Conservation (phyloP, 2,329 filamentous ascomycete species). For the Fusarium aywerte region DNA sequence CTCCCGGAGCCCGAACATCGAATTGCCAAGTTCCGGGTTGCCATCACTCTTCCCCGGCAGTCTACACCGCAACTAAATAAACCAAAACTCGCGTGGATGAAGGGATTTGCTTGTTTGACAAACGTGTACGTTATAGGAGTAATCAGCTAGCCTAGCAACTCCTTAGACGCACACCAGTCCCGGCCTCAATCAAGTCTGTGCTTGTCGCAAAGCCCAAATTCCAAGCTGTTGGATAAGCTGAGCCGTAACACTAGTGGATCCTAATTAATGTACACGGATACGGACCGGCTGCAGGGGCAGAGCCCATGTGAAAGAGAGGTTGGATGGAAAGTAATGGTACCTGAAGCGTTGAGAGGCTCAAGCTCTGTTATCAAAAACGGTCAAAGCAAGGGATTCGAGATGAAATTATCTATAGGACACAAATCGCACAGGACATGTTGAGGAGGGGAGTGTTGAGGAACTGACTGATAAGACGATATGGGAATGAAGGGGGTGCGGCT, state of each 20-base stretch:
- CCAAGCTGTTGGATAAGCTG: conserved; percentile 36
- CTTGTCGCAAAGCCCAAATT: conserved; percentile 36
- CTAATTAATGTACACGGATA: conserved; percentile 20
- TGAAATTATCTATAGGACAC: conserved; percentile 1
- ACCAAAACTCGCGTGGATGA: conserved; percentile 9
- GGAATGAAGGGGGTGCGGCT: conserved; percentile 28
- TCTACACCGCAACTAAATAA: conserved; percentile 36
- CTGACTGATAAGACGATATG: conserved; percentile 24
- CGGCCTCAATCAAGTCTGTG: conserved; percentile 29
- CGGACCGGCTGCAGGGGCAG: conserved; percentile 10
- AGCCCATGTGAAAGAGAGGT: conserved; percentile 33
- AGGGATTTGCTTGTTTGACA: conserved; percentile 23
- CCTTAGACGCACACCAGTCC: conserved; percentile 6
- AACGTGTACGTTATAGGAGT: not conserved
- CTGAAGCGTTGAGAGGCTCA: conserved; percentile 8
- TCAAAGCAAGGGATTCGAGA: conserved; percentile 10
- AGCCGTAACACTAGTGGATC: conserved; percentile 33
- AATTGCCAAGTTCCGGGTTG: conserved; percentile 32
- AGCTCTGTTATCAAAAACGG: conserved; percentile 11
- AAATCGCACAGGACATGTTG: not conserved
- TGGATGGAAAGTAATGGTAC: conserved; percentile 31
- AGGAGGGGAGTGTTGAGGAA: conserved; percentile 32
- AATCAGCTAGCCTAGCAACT: conserved; percentile 14
- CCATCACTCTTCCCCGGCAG: conserved; percentile 18
- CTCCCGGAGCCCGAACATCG: conserved; percentile 24